A percentile compares a stretch with the other conserved stretches of the same genome.
These are phyloP conservation scores for Russula compacta DNA, from an alignment of 768 basidiomycete genomes.

Conservation along the genomic window DNA sequence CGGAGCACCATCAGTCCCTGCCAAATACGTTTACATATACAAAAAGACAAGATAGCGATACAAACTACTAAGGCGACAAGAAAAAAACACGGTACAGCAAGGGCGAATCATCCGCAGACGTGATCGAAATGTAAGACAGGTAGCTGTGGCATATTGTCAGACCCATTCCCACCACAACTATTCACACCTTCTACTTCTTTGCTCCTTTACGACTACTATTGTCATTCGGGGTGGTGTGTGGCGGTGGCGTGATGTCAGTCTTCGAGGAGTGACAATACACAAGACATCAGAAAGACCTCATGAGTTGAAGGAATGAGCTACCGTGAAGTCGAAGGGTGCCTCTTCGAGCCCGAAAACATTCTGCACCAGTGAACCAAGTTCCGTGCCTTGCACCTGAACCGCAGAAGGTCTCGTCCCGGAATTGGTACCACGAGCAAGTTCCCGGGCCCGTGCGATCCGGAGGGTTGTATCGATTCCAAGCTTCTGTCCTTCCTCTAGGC, in stretches of 20 bases:
- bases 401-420: not conserved
- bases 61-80: not conserved
- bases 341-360: not conserved
- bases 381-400: not conserved
- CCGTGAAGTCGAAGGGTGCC: not conserved
- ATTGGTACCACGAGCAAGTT: slow-evolving; percentile 24
- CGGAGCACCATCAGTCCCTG: too few relatives aligned
- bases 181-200: not conserved
- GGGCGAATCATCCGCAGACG: not conserved
- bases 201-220: not conserved
- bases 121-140: not conserved
- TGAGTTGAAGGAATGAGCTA: not conserved
- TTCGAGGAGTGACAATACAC: not conserved
- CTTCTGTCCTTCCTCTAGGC: slow-evolving; percentile 41
- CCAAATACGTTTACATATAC: too few relatives aligned
- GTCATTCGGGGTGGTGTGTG: not conserved
- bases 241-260: not conserved
- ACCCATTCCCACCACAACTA: not conserved
- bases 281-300: not conserved
- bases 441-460: slow-evolving; percentile 44
- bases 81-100: not conserved
- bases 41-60: not conserved
- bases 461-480: slow-evolving; percentile 51
- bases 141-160: not conserved
- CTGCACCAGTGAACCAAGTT: not conserved